Percentiles rank a stretch among this genome's conserved stretches.
phyloP scores from a whole-genome alignment of 228 moss, liverwort and hornwort genomes.

The Sphagnum fallax region DNA sequence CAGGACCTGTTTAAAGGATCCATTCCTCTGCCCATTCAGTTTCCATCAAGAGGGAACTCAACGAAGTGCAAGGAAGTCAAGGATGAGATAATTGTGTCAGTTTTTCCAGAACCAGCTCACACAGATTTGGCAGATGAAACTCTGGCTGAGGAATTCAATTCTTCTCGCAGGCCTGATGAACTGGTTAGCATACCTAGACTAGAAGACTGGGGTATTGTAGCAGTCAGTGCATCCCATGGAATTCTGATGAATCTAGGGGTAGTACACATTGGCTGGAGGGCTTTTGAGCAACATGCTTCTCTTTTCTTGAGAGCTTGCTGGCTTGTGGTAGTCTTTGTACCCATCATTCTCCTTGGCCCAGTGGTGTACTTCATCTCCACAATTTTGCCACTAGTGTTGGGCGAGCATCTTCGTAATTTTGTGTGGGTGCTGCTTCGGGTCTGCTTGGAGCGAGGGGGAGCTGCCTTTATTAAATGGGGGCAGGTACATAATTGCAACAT shows the following conservation, averaged over 20 bases:
- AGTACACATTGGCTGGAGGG: conserved; percentile 66
- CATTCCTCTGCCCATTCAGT: conserved; percentile 41
- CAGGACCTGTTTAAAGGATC: conserved; percentile 47
- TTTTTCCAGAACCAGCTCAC: conserved; percentile 18
- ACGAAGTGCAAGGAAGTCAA: conserved; percentile 22
- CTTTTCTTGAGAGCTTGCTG: conserved; percentile 66
- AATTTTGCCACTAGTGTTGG: conserved; percentile 41
- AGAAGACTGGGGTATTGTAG: conserved; percentile 50
- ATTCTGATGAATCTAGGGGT: conserved; percentile 58
- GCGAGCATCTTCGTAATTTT: conserved; percentile 38
- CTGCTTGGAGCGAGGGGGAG: conserved; percentile 88
- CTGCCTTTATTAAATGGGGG: conserved; percentile 98
- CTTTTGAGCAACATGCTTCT: conserved; percentile 54
- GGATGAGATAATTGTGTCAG: conserved; percentile 47
- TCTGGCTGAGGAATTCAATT: conserved; percentile 9
- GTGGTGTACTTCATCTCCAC: conserved; percentile 70
- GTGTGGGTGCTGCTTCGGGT: conserved; percentile 88
- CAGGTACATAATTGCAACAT: conserved; percentile 43
- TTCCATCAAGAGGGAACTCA: conserved; percentile 17
- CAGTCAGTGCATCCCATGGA: conserved; percentile 28
- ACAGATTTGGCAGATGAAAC: background rate
- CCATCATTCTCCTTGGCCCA: conserved; percentile 62
- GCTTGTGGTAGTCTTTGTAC: conserved; percentile 69
- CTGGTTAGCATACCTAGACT: conserved; percentile 29
- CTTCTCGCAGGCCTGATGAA: conserved; percentile 21